A percentile compares a stretch with the other conserved stretches of the same genome.
phyloP scores from a whole-genome alignment of 2,329 filamentous ascomycete species.

The Dactylellina parvicollis region DNA sequence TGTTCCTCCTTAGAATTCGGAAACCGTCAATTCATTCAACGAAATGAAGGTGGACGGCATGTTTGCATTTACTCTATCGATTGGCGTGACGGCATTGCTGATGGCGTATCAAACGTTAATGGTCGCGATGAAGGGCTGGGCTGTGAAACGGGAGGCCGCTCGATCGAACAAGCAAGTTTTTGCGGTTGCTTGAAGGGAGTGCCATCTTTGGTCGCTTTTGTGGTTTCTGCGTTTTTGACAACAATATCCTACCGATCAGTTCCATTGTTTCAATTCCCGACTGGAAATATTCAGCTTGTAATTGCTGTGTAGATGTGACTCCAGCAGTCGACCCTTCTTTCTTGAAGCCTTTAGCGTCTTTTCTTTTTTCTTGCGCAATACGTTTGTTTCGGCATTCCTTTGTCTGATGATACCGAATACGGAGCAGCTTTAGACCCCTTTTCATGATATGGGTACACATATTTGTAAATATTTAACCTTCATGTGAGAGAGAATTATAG shows the following conservation, averaged over 20 bases:
- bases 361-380: background rate
- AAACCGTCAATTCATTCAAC: constrained; percentile 69
- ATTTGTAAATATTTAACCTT: constrained; percentile 26
- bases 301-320: constrained; percentile 1
- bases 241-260: background rate
- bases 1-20: constrained; percentile 68
- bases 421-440: background rate
- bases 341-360: constrained; percentile 2
- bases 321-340: background rate
- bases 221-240: background rate
- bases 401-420: background rate
- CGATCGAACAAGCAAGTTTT: constrained; percentile 41
- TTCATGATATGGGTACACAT: background rate
- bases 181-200: constrained; percentile 30
- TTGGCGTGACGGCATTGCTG: constrained; percentile 82
- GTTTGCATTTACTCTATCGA: constrained; percentile 89
- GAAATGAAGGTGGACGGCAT: constrained; percentile 87
- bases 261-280: background rate
- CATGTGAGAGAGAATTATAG: constrained; percentile 38
- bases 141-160: constrained; percentile 63
- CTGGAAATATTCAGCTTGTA: background rate
- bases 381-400: background rate
- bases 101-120: constrained; percentile 85
- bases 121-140: constrained; percentile 89
- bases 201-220: background rate